These are phyloP conservation scores for Dothideomycetes sp. DNA, from an alignment of 2,329 filamentous ascomycete species.

Conservation along the genomic window DNA sequence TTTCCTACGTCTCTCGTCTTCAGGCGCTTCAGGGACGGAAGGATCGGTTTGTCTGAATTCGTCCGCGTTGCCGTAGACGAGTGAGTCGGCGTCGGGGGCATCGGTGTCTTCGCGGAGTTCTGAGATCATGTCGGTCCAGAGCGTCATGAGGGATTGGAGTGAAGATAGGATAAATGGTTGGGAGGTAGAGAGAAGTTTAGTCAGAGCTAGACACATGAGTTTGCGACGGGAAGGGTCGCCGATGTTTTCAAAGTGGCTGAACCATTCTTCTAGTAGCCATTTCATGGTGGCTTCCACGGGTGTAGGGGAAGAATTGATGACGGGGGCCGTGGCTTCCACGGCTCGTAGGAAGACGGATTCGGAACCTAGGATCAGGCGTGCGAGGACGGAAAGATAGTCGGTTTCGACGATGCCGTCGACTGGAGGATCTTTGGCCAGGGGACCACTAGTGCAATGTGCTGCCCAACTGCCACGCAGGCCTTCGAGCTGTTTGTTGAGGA, in stretches of 20 bases:
- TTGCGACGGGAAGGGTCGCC: conserved; percentile 59
- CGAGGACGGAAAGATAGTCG: conserved; percentile 76
- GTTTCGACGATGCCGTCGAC: conserved; percentile 70
- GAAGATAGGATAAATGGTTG: conserved; percentile 34
- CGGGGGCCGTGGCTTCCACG: conserved; percentile 30
- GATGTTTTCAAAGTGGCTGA: conserved; percentile 59
- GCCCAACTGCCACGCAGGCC: conserved; percentile 44
- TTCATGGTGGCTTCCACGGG: conserved; percentile 29
- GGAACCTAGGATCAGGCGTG: conserved; percentile 65
- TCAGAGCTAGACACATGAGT: conserved; percentile 63
- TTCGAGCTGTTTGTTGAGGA: conserved; percentile 45
- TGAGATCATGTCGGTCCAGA: conserved; percentile 63
- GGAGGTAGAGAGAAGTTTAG: conserved; percentile 58
- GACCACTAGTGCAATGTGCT: conserved; percentile 73
- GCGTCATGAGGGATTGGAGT: conserved; percentile 63
- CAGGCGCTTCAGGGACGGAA: conserved; percentile 31
- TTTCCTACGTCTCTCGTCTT: conserved; percentile 39
- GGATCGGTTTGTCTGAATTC: conserved; percentile 14
- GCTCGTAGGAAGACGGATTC: conserved; percentile 57
- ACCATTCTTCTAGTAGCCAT: conserved; percentile 52
- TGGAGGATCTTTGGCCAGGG: conserved; percentile 58
- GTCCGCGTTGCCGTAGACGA: conserved; percentile 31
- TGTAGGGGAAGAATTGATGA: conserved; percentile 5
- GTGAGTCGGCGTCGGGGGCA: conserved; percentile 28
- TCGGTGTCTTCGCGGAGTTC: conserved; percentile 56